A percentile compares a stretch with the other conserved stretches of the same genome.
These are phyloP conservation scores for Fonsecaea nubica DNA, from an alignment of 2,329 filamentous ascomycete genomes.

Conservation along the genomic window DNA sequence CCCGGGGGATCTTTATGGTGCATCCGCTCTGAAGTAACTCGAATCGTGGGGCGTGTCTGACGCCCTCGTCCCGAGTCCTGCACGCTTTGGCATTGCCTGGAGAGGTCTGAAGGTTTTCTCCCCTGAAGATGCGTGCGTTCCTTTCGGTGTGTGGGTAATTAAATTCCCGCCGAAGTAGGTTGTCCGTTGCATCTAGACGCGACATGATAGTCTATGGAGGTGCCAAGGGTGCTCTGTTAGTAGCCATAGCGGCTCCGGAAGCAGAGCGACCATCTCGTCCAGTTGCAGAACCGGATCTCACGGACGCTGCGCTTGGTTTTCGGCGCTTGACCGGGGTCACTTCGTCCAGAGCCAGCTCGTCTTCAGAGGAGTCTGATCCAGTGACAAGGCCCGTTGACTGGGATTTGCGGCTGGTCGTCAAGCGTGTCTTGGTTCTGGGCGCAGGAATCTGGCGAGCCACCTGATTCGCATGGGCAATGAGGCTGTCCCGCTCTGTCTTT, in stretches of 20 bases:
- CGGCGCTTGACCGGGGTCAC: background rate
- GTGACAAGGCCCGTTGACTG: constrained; percentile 13
- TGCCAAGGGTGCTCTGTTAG: constrained; percentile 12
- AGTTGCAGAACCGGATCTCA: constrained; percentile 21
- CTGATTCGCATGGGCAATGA: constrained; percentile 46
- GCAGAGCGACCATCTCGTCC: constrained; percentile 24
- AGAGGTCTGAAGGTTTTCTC: background rate
- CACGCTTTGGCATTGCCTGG: background rate
- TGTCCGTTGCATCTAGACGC: constrained; percentile 9
- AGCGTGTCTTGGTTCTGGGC: constrained; percentile 12
- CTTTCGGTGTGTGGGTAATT: background rate
- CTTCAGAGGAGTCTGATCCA: constrained; percentile 12
- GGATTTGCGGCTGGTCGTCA: constrained; percentile 17
- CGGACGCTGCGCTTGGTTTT: background rate
- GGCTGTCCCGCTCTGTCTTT: constrained; percentile 46
- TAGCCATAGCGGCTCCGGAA: constrained; percentile 10
- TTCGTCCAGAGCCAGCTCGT: constrained; percentile 62
- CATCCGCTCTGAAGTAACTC: constrained; percentile 1
- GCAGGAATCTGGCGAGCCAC: constrained; percentile 19
- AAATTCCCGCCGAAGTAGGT: constrained; percentile 3
- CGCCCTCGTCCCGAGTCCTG: background rate
- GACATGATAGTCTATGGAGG: constrained; percentile 12
- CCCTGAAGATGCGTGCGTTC: background rate
- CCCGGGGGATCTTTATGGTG: background rate
- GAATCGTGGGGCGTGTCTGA: background rate